Base-by-base conservation (phyloP, 257 asterid species). In the Galeopsis tetrahit region DNA sequence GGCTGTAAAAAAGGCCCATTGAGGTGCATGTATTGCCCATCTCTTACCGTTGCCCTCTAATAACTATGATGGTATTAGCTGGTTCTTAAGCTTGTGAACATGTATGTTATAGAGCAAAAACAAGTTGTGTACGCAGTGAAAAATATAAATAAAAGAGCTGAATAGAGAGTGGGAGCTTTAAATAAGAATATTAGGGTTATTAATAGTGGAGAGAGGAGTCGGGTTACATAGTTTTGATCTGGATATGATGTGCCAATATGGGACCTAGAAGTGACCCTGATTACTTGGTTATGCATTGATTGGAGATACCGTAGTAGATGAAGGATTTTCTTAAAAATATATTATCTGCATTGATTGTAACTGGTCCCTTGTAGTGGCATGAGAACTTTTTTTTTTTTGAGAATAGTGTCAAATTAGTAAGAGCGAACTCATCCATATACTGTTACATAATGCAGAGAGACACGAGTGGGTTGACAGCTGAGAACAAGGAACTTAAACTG, bases 401-500 rank as follows among this genome's bases (percentile, higher is more conserved):
- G 31, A 43, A 56, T 48, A n/a, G 10, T 32, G n/a, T 68, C 32
- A 65, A 34, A 7, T 63, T 65, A 33, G 15, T 43, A 36, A 64
- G 10, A 74, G 31, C 15, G 38, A 74, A 68, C 11, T 69, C 10
- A 35, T 17, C 53, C 15, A 2, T 66, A 66, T 32, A 44, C 9
- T 69, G 63, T 57, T 65, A 44, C 61, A 59, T 33, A 15, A 42
- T 77, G 82, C 91, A 93, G 98, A 86, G 92, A 73, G 97, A 93
- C 81, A 93, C 97, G 10, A 62, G 72, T 59, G 96, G 88, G 6
- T 75, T 91, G 83, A 88, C 96, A 61, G 14, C 75, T 62, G 97
- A 93, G 86, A 93, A 93, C 90, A 93, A 89, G 83, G 96, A 93
- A 82, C 97, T 93, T 74, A 86, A 84, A 77, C 77, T 91, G 73